Evolutionary conservation across 2,329 filamentous ascomycete genomes (phyloP), one percentile per base, ranked within the genome.

Genomic region (Calonectria crousiana): DNA sequence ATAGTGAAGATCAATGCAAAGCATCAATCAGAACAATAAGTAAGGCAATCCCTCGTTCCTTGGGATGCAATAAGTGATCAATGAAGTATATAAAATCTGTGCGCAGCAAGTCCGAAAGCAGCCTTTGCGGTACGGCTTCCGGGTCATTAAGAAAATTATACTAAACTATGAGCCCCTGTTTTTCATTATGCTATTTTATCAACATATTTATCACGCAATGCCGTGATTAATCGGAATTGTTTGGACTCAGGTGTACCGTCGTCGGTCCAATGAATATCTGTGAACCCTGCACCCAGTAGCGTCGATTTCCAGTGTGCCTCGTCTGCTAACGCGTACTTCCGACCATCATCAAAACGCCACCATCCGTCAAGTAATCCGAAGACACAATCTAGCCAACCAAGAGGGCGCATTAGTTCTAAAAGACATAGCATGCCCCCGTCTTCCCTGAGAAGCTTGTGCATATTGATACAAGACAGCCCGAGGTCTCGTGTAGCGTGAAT

Each of bases 401-500:
- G 67, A 18, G 53, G 53, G 10, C 44, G 38, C 13, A 56, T 69
- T 14, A 69, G 23, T 32, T 69, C 67, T 30, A 69, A 30, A 38
- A 67, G 47, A 41, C 65, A 67, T 0, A 67, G 6, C 47, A 67
- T 52, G 1, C 65, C 65, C 6, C 44, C 44, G 5, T 56, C 56
- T 20, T 28, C 38, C 11, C 77, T 77, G 1, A 86, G 74, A 53
- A 84, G 69, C 4, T 62, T 64, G 10, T 62, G 23, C 14, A 77
- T 78, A 34, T 84, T 80, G 0, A 32, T n/a, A 3, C 75, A 60
- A 0, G 83, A 82, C 0, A 62, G n/a, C 1, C 30, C 52, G 0
- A 84, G 73, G 53, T 79, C 74, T 0, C 56, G 56, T 0, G 84
- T 86, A 0, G 85, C 84, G 67, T 87, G 85, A 10, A 86, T 78